Base-by-base conservation (phyloP, 2,329 filamentous ascomycete genomes). In the Phoma herbarum region DNA sequence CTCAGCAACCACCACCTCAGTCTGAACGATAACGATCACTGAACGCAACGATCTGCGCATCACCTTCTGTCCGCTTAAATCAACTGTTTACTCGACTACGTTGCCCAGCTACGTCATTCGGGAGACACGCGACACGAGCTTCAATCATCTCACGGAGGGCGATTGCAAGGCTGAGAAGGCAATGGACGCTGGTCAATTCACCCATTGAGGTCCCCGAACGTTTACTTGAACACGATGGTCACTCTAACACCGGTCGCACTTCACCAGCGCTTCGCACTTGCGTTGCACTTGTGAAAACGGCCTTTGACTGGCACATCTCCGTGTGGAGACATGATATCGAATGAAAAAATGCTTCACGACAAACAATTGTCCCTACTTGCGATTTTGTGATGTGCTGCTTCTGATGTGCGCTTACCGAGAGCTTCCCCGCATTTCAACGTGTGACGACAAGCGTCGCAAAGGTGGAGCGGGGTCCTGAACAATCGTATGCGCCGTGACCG, bases 331-430 rank as follows among this genome's bases (percentile, higher is more conserved):
- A 72, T 64, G 71, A 59, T 46, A 65, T 62, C 63, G 70, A 70
- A 75, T 72, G 66, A 69, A 71, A 69, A 70, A 70, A 74, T 74
- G 68, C 69, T 75, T 73, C 74, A 75, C 73, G 73, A 75, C 67
- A 74, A 65, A 12, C 22, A 14, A 35, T 22, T 35, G 41, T 45
- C 10, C 9, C 49, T n/a, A 39, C 41, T 16, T 44, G 29, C 26
- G 25, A 61, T 29, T 61, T 56, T 64, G 57, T 52, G 52, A 41
- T 63, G 45, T 56, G 46, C 37, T 57, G 52, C 14, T 37, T 52
- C 47, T 62, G 48, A 57, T 65, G 59, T 59, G 44, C 46, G 51
- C 47, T 57, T 54, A 47, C n/a, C 56, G 57, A 59, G 46, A 60
- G 57, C 57, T 60, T 55, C 57, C 57, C 57, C 57, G 57, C 57